Conservation (phyloP, 805 yeast genomes). For the Saccharomycopsis synnaedendra region DNA sequence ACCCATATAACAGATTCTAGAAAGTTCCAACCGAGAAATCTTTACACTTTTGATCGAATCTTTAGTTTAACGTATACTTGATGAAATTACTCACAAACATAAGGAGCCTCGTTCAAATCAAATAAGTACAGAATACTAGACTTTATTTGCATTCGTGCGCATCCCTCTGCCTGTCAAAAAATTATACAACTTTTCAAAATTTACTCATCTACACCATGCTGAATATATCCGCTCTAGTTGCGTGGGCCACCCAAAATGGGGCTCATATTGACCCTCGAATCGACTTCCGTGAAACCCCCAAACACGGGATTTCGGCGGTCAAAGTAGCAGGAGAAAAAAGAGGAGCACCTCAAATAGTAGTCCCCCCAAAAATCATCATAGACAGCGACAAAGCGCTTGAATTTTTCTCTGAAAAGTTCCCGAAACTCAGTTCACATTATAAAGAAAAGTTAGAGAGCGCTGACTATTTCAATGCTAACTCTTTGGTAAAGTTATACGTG, state of each 20-base stretch:
- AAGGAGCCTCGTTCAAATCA: too few relatives aligned
- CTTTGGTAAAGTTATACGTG: constrained; percentile 9
- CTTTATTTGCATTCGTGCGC: too few relatives aligned
- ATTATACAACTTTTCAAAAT: too few relatives aligned
- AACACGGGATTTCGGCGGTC: constrained; percentile 27
- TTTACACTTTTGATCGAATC: too few relatives aligned
- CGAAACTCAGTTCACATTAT: not conserved
- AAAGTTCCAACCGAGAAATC: too few relatives aligned
- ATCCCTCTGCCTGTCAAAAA: too few relatives aligned
- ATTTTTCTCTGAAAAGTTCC: constrained; percentile 3
- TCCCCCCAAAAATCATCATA: constrained; percentile 6
- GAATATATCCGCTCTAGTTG: too few relatives aligned
- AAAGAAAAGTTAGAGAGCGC: not conserved
- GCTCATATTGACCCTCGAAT: constrained; percentile 25
- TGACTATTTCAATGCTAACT: constrained; percentile 3
- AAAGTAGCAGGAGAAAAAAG: constrained; percentile 13
- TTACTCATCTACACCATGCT: too few relatives aligned
- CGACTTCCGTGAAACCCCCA: constrained; percentile 22
- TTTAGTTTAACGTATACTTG: too few relatives aligned
- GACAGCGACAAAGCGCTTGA: not conserved
- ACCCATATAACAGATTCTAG: too few relatives aligned
- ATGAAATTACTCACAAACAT: too few relatives aligned
- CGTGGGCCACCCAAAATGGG: constrained; percentile 31
- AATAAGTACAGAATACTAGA: too few relatives aligned
- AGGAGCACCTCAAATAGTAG: constrained; percentile 16